phyloP scores from a whole-genome alignment of 176 grass and related monocot genomes.

The Triticum dicoccoides region DNA sequence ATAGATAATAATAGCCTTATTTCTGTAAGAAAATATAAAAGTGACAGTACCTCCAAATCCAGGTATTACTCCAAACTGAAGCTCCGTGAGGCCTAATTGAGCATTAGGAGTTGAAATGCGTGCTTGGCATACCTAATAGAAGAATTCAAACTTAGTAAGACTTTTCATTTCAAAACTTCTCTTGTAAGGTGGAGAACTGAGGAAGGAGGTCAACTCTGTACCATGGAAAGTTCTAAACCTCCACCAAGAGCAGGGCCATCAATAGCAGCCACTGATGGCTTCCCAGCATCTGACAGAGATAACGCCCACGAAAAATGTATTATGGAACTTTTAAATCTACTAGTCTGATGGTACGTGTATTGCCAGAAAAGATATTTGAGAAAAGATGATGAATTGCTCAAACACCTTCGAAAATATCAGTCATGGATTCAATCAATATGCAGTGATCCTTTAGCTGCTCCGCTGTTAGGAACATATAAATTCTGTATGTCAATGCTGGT shows the following conservation, averaged over 20 bases:
- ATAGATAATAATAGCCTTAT: background rate
- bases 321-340: background rate
- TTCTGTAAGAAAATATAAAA: background rate
- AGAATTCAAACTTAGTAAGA: background rate
- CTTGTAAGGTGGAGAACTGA: background rate
- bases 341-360: background rate
- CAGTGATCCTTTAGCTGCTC: constrained; percentile 62
- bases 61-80: constrained; percentile 81
- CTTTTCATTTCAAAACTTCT: background rate
- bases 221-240: constrained; percentile 94
- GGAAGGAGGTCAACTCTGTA: constrained; percentile 21
- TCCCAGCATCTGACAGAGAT: constrained; percentile 29
- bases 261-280: constrained; percentile 90
- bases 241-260: constrained; percentile 87
- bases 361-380: background rate
- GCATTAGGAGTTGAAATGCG: constrained; percentile 74
- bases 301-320: background rate
- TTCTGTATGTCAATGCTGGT: background rate
- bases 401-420: constrained; percentile 82
- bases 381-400: background rate
- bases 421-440: constrained; percentile 68
- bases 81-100: constrained; percentile 77
- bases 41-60: constrained; percentile 79
- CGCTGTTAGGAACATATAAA: constrained; percentile 32
- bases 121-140: constrained; percentile 83